Base-by-base conservation (phyloP, 2,329 filamentous ascomycete genomes). In the Beauveria varroae region DNA sequence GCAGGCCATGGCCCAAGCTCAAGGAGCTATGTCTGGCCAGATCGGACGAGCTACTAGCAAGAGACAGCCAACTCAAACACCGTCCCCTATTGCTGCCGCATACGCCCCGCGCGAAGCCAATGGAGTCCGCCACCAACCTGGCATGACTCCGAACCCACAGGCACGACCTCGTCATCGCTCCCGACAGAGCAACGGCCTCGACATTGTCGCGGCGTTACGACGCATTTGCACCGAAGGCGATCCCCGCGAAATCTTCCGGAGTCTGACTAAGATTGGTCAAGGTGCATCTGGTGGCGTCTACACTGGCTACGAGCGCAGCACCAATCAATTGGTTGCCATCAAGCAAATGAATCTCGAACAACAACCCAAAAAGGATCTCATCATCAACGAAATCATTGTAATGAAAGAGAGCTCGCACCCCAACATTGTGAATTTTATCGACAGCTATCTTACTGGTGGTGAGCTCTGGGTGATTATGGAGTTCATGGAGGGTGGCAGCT, bases 391-490 rank as follows among this genome's bases (percentile, higher is more conserved):
- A 73, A 99, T 99, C 67, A 77, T 99, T 62, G 95, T 99, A 62
- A 99, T 99, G 95, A 96, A 96, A 78, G 95, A 98, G 70, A 97
- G 93, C 80, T 95, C 91, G 62, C 95, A 99, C 73, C 93, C 92
- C 69, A 98, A 98, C 73, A 96, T 99, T 75, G 95, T 99, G 76
- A 99, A 99, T 75, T 99, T 98, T 75, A 93, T 98, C 78, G 95
- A 98, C 78, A 97, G 93, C 73, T 98, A 93, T 74, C 81, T 99
- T 12, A 89, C 93, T 62, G 84, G 86, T 14, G 90, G 93, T 49
- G 95, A 98, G 74, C 79, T 99, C 34, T 99, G 95, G 95, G 95
- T 99, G 1, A 91, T 98, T 40, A 99, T 99, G 95, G 95, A 99
- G 76, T 99, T 93, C 71, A 99, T 99, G 95, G 93, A 99, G 75